phyloP scores from a whole-genome alignment of 1,284 basidiomycete species.

The Ceratobasidium sp. region DNA sequence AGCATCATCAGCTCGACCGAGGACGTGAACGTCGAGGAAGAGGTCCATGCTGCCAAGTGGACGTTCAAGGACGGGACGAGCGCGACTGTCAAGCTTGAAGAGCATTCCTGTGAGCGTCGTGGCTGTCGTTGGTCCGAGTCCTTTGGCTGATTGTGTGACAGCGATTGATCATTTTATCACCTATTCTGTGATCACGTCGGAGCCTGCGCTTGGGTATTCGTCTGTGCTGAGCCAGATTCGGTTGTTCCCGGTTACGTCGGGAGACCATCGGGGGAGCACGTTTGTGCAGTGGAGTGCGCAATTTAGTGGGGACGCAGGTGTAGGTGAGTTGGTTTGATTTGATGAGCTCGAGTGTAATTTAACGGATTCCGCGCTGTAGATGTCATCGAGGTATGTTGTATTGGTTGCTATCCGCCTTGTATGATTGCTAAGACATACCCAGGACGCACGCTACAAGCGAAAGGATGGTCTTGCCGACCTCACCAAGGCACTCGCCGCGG shows the following conservation, averaged over 20 bases:
- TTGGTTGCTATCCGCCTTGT: not conserved
- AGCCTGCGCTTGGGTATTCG: constrained; percentile 30
- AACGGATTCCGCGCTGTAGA: not conserved
- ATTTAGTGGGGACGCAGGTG: constrained; percentile 37
- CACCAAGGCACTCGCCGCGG: constrained; percentile 26
- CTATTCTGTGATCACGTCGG: constrained; percentile 39
- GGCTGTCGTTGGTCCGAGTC: not conserved
- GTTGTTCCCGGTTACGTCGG: constrained; percentile 36
- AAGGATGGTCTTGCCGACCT: constrained; percentile 30
- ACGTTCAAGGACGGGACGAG: constrained; percentile 37
- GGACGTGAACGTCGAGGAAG: constrained; percentile 39
- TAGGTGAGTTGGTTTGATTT: constrained; percentile 19
- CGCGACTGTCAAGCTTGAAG: constrained; percentile 29
- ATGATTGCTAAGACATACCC: not conserved
- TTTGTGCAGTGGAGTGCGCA: constrained; percentile 43
- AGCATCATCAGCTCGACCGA: constrained; percentile 30
- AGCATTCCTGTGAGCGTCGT: constrained; percentile 29
- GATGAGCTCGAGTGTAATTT: not conserved
- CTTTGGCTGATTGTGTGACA: not conserved
- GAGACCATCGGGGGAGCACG: constrained; percentile 27
- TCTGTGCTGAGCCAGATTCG: constrained; percentile 41
- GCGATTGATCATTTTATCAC: constrained; percentile 43
- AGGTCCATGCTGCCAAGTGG: constrained; percentile 33
- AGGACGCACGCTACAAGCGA: constrained; percentile 44
- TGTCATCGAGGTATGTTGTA: constrained; percentile 24